Evolutionary conservation across 495 filamentous ascomycete genomes (phyloP), one percentile per base, ranked within the genome.

Genomic region (Podospora fimiseda): DNA sequence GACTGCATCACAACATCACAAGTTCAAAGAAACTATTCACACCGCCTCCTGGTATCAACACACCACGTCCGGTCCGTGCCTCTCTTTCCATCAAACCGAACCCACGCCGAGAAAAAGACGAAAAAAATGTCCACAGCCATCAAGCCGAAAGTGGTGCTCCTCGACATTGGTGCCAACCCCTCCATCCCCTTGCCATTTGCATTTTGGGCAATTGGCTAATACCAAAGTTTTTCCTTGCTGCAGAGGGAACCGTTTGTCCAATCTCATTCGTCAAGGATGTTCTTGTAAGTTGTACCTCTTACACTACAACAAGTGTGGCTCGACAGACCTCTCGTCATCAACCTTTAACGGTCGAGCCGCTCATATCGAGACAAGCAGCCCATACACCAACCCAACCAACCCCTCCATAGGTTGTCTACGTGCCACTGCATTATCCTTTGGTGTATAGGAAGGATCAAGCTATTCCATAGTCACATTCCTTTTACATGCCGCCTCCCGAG

Each of bases 191-290:
- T n/a, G n/a, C 20, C 20, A 2, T 33, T 43, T 43, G 20, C 41
- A 9, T 37, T 30, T 15, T 13, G 27, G 4, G 9, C 42, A 60
- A 55, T 57, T 68, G 57, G 67, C 72, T 74, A 73, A 76, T 68
- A 63, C 55, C 53, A 27, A 41, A 22, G 36, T 51, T 22, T 64
- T n/a, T 40, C 30, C 36, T 37, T 58, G 47, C 38, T 51, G 51
- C 64, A 86, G 83, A 87, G 72, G 83, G 83, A 55, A 87, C 83
- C 20, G 78, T 87, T 48, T 85, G 81, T 60, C 80, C 80, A 60
- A 85, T 87, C 59, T 81, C 79, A 60, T 87, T 87, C 65, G 83
- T 87, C 68, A 85, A 86, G 67, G 80, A 85, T 58, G 77, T 80
- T 52, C 69, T 86, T 67, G 83, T 86, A 74, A 77, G 82, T 59